phyloP scores from a whole-genome alignment of 495 filamentous ascomycete species.

The Trichocladium antarcticum region DNA sequence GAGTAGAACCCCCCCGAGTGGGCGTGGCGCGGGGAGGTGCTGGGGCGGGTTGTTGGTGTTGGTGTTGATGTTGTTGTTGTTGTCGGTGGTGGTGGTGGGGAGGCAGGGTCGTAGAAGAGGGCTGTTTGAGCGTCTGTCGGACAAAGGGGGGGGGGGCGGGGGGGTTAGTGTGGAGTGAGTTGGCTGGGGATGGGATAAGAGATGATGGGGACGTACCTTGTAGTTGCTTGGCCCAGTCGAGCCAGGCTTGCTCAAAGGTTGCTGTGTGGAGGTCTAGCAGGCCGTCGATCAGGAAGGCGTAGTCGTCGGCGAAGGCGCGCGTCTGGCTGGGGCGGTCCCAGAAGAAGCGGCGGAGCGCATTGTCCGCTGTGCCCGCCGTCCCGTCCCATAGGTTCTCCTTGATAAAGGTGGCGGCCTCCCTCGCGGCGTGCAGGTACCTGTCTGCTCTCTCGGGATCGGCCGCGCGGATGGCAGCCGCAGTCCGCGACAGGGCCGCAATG shows the following conservation, averaged over 20 bases:
- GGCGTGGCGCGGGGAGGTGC: constrained; percentile 32
- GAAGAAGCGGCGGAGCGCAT: constrained; percentile 63
- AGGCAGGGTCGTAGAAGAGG: constrained; percentile 54
- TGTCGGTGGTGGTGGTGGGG: constrained; percentile 10
- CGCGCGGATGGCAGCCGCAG: constrained; percentile 51
- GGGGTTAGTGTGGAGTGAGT: not conserved
- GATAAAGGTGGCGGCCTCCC: constrained; percentile 64
- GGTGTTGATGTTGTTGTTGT: constrained; percentile 2
- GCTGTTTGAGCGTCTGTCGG: constrained; percentile 51
- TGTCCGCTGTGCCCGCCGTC: constrained; percentile 25
- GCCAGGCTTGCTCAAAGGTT: constrained; percentile 67
- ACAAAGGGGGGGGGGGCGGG: not conserved
- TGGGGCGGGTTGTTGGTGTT: constrained; percentile 5
- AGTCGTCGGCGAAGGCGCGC: constrained; percentile 84
- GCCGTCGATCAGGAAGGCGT: constrained; percentile 78
- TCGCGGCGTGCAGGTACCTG: constrained; percentile 53
- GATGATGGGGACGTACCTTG: constrained; percentile 46
- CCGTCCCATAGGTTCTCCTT: constrained; percentile 65
- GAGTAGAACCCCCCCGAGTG: constrained; percentile 71
- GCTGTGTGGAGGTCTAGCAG: constrained; percentile 81
- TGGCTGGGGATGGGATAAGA: constrained; percentile 43
- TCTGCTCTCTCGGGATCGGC: constrained; percentile 45
- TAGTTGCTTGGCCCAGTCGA: constrained; percentile 72
- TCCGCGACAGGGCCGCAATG: constrained; percentile 69
- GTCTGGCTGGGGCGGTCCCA: constrained; percentile 59